phyloP scores from a whole-genome alignment of 495 filamentous ascomycete genomes.

The Daldinia caldariorum region DNA sequence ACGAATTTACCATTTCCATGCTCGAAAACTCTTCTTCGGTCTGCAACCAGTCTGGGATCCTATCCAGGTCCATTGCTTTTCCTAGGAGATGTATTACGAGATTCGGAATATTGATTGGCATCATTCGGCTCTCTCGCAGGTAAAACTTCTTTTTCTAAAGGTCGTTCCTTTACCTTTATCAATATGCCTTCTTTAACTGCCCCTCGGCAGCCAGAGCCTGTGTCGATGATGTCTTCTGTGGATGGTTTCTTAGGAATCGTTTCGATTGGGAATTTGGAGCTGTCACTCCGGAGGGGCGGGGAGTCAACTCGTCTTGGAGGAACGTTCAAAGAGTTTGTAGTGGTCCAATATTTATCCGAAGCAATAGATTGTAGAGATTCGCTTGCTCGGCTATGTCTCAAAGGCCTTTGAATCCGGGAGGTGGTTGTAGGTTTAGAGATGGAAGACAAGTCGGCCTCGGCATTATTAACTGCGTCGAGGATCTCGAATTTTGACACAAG shows the following conservation, averaged over 20 bases:
- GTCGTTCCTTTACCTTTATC: conserved; percentile 11
- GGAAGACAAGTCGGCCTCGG: conserved; percentile 30
- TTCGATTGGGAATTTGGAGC: conserved; percentile 13
- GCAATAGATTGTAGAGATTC: conserved; percentile 12
- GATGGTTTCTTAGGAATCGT: neutral
- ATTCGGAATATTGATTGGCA: neutral
- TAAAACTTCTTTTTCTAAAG: conserved; percentile 18
- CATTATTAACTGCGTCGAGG: conserved; percentile 47
- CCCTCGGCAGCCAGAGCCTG: neutral
- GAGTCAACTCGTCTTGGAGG: conserved; percentile 22
- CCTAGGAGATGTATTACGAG: conserved; percentile 21
- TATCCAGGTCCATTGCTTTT: conserved; percentile 31
- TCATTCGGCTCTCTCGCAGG: conserved; percentile 12
- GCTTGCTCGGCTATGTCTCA: conserved; percentile 6
- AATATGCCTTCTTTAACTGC: neutral
- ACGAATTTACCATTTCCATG: conserved; percentile 38
- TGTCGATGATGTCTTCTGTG: neutral
- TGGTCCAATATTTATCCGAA: neutral
- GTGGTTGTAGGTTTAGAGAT: conserved; percentile 21
- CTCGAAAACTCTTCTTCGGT: conserved; percentile 52
- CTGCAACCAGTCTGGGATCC: conserved; percentile 45
- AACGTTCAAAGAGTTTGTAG: neutral
- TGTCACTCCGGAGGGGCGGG: conserved; percentile 3
- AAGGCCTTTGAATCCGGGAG: conserved; percentile 14
- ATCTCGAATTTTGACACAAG: conserved; percentile 57